A percentile compares a stretch with the other conserved stretches of the same genome.
These are phyloP conservation scores for Metschnikowia colocasiae DNA, from an alignment of 805 yeast species.

Conservation along the genomic window DNA sequence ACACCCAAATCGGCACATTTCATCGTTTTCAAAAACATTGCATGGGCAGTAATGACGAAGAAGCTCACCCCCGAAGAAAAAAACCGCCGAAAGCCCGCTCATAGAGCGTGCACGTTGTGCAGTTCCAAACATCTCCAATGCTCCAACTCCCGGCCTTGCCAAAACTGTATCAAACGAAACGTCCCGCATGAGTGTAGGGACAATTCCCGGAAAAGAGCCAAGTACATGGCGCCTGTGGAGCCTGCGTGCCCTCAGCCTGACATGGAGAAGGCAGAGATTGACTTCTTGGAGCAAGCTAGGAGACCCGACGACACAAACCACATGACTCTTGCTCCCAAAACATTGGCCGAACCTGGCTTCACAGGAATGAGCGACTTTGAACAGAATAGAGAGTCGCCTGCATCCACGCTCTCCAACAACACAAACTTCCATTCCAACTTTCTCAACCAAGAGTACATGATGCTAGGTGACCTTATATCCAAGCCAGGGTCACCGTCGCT, in stretches of 20 bases:
- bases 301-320: not conserved
- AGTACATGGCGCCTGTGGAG: slow-evolving; percentile 26
- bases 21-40: not conserved
- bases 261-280: not conserved
- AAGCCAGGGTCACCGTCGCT: slow-evolving; percentile 40
- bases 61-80: slow-evolving; percentile 53
- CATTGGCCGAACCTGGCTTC: not conserved
- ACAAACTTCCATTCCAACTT: slow-evolving; percentile 40
- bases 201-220: slow-evolving; percentile 51
- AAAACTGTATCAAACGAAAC: slow-evolving; percentile 63
- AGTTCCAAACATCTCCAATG: slow-evolving; percentile 73
- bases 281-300: not conserved
- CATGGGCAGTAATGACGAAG: slow-evolving; percentile 51
- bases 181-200: slow-evolving; percentile 55
- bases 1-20: not conserved
- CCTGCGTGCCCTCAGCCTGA: not conserved
- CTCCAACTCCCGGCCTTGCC: slow-evolving; percentile 65
- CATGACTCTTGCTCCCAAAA: slow-evolving; percentile 1
- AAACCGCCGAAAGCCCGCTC: slow-evolving; percentile 54
- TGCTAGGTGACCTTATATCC: slow-evolving; percentile 48
- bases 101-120: slow-evolving; percentile 70
- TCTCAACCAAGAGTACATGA: slow-evolving; percentile 48
- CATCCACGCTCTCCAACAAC: slow-evolving; percentile 15
- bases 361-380: not conserved
- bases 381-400: slow-evolving; percentile 7